These are phyloP conservation scores for Mytilinidion resinicola DNA, from an alignment of 495 filamentous ascomycete species.

Conservation along the genomic window DNA sequence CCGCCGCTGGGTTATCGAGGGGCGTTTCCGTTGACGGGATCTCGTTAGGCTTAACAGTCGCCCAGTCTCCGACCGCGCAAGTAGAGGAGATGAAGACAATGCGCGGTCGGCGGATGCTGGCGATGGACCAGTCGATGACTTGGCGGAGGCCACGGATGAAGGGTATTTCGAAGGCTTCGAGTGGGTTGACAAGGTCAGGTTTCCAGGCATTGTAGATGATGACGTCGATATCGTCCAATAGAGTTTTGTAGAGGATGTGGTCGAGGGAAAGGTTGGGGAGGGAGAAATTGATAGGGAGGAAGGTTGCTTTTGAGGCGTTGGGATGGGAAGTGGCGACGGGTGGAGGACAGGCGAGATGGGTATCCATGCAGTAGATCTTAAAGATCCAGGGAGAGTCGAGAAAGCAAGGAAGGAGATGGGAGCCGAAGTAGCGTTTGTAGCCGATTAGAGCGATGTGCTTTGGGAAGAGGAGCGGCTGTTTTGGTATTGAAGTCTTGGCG, in stretches of 20 bases:
- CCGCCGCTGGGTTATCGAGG: neutral
- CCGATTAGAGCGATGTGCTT: conserved; percentile 27
- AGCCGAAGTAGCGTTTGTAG: neutral
- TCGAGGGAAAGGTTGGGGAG: neutral
- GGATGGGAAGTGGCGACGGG: neutral
- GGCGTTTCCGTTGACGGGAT: neutral
- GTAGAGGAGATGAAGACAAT: conserved; percentile 14
- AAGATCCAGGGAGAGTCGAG: conserved; percentile 2
- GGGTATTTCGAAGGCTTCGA: conserved; percentile 8
- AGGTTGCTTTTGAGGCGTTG: conserved; percentile 1
- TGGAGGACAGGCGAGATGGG: too few species aligned
- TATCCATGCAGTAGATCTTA: conserved; percentile 26
- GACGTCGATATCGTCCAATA: neutral
- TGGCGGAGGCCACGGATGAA: conserved; percentile 6
- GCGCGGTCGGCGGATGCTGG: neutral
- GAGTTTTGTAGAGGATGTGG: neutral
- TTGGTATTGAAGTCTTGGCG: neutral
- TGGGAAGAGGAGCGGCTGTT: neutral
- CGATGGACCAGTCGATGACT: neutral
- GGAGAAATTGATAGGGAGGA: neutral
- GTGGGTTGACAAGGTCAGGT: neutral
- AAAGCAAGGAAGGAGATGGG: conserved; percentile 28
- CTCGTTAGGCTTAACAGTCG: neutral
- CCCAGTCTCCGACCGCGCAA: conserved; percentile 6
- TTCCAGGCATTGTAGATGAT: conserved; percentile 20